A percentile compares a stretch with the other conserved stretches of the same genome.
These are phyloP conservation scores for Flaveria bidentis DNA, from an alignment of 129 eudicot species.

Conservation along the genomic window DNA sequence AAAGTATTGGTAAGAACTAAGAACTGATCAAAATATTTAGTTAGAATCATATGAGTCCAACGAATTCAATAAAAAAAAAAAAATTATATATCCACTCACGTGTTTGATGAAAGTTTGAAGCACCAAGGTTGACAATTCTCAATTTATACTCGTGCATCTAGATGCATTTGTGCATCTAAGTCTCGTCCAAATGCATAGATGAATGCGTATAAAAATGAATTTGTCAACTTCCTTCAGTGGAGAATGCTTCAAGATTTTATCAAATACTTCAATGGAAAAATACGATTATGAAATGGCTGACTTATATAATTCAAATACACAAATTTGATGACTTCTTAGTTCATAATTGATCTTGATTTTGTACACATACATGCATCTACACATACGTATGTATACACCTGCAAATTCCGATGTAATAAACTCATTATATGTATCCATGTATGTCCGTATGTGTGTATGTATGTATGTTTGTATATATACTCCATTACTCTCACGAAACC, in stretches of 20 bases:
- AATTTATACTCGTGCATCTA: background rate
- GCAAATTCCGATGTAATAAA: background rate
- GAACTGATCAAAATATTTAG: background rate
- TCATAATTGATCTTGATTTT: background rate
- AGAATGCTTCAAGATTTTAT: background rate
- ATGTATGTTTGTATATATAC: background rate
- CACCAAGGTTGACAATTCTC: background rate
- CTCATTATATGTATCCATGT: background rate
- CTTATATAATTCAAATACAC: background rate
- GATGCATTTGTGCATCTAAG: too few relatives aligned
- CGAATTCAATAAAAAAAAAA: background rate
- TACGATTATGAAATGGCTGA: background rate
- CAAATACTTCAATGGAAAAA: background rate
- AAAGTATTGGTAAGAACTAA: conserved; percentile 6
- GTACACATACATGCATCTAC: background rate
- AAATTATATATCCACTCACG: background rate
- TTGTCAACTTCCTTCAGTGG: background rate
- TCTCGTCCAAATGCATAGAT: too few relatives aligned
- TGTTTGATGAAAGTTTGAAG: conserved; percentile 6
- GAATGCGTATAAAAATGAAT: background rate
- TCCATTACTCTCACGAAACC: background rate
- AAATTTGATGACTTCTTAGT: background rate
- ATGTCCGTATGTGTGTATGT: background rate
- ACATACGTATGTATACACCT: background rate
- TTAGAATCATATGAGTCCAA: background rate